phyloP scores from a whole-genome alignment of 495 filamentous ascomycete species.

The Tuber borchii region DNA sequence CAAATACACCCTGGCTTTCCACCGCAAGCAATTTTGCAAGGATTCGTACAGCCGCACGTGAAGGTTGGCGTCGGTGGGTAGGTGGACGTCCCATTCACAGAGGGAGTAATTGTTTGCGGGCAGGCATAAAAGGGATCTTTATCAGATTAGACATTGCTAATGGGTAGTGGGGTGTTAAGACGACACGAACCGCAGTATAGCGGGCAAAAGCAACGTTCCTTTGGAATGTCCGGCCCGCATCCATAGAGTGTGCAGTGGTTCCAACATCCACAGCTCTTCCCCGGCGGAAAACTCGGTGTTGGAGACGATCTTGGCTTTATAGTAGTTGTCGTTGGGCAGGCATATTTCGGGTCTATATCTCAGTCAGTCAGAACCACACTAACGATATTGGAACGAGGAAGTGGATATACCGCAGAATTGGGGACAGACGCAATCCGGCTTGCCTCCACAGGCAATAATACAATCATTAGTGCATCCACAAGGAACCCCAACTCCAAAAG shows the following conservation, averaged over 20 bases:
- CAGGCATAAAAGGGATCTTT: not conserved
- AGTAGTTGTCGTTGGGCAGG: not conserved
- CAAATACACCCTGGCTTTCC: not conserved
- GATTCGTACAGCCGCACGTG: not conserved
- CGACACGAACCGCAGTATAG: not conserved
- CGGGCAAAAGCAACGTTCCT: not conserved
- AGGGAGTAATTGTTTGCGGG: not conserved
- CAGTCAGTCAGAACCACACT: not conserved
- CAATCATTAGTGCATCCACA: not conserved
- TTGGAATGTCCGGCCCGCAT: not conserved
- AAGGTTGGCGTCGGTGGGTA: not conserved
- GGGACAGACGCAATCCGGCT: not conserved
- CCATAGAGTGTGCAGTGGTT: not conserved
- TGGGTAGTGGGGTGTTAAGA: not conserved
- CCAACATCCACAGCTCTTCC: not conserved
- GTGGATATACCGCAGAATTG: not conserved
- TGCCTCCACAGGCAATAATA: not conserved
- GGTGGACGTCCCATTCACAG: not conserved
- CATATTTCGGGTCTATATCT: not conserved
- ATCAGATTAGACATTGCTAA: not conserved
- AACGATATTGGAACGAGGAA: not conserved
- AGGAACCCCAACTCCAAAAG: not conserved
- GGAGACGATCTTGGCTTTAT: not conserved
- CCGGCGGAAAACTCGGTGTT: not conserved
- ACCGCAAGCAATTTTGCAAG: not conserved